These are phyloP conservation scores for Azolla pinnata DNA, from an alignment of 75 land plant species.

Conservation along the genomic window DNA sequence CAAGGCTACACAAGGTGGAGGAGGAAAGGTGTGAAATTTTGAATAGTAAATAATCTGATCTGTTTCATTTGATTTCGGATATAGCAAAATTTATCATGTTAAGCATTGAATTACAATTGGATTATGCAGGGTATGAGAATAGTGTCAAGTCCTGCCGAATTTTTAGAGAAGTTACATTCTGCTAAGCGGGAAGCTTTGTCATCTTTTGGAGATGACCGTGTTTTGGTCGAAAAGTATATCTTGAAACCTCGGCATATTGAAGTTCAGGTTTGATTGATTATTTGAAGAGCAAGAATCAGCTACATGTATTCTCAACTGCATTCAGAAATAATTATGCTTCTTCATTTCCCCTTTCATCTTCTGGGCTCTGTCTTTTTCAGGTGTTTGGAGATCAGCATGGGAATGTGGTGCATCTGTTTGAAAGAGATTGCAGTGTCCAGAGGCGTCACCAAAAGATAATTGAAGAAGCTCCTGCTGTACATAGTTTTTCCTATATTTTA, in stretches of 20 bases:
- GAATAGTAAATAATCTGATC: too few species aligned
- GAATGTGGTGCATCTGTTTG: constrained; percentile 73
- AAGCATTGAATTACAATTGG: background rate
- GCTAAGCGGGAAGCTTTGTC: constrained; percentile 88
- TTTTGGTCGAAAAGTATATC: constrained; percentile 83
- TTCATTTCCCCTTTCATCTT: too few species aligned
- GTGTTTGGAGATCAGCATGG: constrained; percentile 90
- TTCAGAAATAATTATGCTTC: too few species aligned
- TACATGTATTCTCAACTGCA: too few species aligned
- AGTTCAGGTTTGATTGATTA: constrained; percentile 71
- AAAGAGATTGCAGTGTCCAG: constrained; percentile 96
- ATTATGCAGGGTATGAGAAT: constrained; percentile 51
- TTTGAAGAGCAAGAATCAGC: too few species aligned
- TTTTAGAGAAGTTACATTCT: constrained; percentile 53
- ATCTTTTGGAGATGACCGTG: constrained; percentile 76
- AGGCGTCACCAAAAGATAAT: constrained; percentile 97
- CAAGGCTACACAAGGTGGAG: constrained; percentile 96
- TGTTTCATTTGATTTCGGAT: too few species aligned
- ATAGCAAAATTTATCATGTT: too few species aligned
- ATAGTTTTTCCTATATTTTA: background rate
- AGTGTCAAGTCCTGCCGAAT: constrained; percentile 48
- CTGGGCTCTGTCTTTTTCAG: constrained; percentile 21
- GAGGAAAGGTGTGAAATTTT: constrained; percentile 73
- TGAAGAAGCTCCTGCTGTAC: constrained; percentile 98
- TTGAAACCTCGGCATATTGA: constrained; percentile 85